Conservation (phyloP, 495 filamentous ascomycete genomes). For the Daldinia concentrica region DNA sequence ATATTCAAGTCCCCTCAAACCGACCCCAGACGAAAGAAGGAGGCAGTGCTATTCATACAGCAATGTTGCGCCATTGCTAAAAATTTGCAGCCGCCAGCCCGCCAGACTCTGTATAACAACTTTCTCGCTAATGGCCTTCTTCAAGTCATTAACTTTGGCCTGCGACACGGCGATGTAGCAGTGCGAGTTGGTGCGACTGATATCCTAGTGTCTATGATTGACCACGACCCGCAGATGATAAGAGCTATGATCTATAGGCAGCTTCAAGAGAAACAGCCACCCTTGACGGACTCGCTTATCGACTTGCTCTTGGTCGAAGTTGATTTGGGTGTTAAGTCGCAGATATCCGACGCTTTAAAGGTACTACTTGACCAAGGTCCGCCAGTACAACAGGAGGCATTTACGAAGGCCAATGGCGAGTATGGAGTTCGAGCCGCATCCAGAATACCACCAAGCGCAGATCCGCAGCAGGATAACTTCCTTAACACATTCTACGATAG, state of each 20-base stretch:
- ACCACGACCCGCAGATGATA: slow-evolving; percentile 95
- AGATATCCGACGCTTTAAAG: slow-evolving; percentile 95
- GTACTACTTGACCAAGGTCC: slow-evolving; percentile 88
- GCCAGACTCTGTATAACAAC: slow-evolving; percentile 83
- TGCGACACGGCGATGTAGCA: slow-evolving; percentile 82
- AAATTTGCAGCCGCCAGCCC: slow-evolving; percentile 82
- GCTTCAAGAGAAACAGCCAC: slow-evolving; percentile 83
- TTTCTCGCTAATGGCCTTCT: slow-evolving; percentile 90
- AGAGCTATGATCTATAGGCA: slow-evolving; percentile 90
- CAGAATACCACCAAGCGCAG: slow-evolving; percentile 50
- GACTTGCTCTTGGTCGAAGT: slow-evolving; percentile 90
- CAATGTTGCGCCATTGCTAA: slow-evolving; percentile 96
- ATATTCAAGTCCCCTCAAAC: slow-evolving; percentile 77
- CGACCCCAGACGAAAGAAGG: slow-evolving; percentile 80
- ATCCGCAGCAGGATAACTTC: slow-evolving; percentile 85
- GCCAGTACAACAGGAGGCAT: slow-evolving; percentile 64
- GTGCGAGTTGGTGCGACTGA: slow-evolving; percentile 94
- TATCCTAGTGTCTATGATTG: slow-evolving; percentile 91
- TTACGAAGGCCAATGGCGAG: slow-evolving; percentile 74
- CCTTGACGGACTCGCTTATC: slow-evolving; percentile 92
- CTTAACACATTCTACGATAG: slow-evolving; percentile 89
- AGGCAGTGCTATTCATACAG: slow-evolving; percentile 95
- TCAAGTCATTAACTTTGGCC: slow-evolving; percentile 87
- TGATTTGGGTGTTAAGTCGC: slow-evolving; percentile 94
- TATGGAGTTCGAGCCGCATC: slow-evolving; percentile 69